A percentile compares a stretch with the other conserved stretches of the same genome.
Evolutionary conservation across 371 early-diverging fungal genomes (phyloP).

Genomic region (Mycotypha africana): DNA sequence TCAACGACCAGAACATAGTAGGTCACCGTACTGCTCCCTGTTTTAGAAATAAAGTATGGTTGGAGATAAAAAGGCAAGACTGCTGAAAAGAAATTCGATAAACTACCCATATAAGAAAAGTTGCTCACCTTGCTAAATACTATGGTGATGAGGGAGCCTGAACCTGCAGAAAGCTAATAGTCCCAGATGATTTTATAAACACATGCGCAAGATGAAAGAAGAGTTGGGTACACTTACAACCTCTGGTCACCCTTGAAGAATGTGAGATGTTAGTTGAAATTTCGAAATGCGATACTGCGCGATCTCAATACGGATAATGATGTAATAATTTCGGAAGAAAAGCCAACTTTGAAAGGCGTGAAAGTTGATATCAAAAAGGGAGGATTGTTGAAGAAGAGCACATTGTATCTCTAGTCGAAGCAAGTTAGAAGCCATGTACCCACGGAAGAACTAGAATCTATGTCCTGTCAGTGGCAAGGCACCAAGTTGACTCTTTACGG

Average conservation of each 20-base stretch:
- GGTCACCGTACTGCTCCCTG: too few species aligned
- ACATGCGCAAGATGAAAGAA: background rate
- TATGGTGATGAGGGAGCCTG: slow-evolving; percentile 1
- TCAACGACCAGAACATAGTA: too few species aligned
- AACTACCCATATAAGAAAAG: background rate
- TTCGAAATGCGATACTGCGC: background rate
- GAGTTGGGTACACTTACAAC: background rate
- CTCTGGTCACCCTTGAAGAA: slow-evolving; percentile 6
- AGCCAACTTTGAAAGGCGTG: background rate
- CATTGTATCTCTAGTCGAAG: background rate
- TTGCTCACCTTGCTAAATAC: slow-evolving; percentile 2
- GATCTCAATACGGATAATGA: too few species aligned
- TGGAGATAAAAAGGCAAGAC: too few species aligned
- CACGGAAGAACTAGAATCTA: background rate
- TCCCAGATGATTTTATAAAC: slow-evolving; percentile 2
- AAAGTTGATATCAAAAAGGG: too few species aligned
- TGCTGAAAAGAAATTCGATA: slow-evolving; percentile 2
- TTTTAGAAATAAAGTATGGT: too few species aligned
- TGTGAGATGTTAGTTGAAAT: slow-evolving; percentile 4
- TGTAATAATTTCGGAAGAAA: background rate
- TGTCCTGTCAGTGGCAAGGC: background rate
- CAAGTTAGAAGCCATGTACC: background rate
- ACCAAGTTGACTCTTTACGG: background rate
- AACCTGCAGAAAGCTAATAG: background rate
- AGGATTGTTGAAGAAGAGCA: background rate